Percentiles rank a stretch among this genome's conserved stretches.
These are phyloP conservation scores for Tolypocladium ophioglossoides DNA, from an alignment of 2,329 filamentous ascomycete genomes.

Conservation along the genomic window DNA sequence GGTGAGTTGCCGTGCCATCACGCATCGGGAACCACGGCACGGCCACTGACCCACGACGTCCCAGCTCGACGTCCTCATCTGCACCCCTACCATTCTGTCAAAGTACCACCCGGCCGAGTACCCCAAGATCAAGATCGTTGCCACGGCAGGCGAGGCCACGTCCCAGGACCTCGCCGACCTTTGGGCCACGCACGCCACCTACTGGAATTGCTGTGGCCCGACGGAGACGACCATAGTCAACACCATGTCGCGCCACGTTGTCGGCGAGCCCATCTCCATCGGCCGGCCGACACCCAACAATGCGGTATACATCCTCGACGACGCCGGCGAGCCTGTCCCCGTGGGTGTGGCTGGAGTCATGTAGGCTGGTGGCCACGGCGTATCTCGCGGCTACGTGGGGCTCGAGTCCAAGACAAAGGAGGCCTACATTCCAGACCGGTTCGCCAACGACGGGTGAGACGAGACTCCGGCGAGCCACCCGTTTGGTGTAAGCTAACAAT, in stretches of 20 bases:
- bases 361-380: slow-evolving; percentile 46
- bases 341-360: slow-evolving; percentile 39
- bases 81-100: slow-evolving; percentile 43
- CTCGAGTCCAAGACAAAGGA: slow-evolving; percentile 38
- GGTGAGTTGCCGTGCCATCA: slow-evolving; percentile 17
- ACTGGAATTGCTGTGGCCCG: slow-evolving; percentile 49
- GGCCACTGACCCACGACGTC: not conserved
- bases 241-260: slow-evolving; percentile 39
- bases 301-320: slow-evolving; percentile 42
- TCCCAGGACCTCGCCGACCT: slow-evolving; percentile 39
- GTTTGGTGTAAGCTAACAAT: slow-evolving; percentile 3
- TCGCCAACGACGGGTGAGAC: slow-evolving; percentile 37
- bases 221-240: slow-evolving; percentile 52
- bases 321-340: slow-evolving; percentile 29
- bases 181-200: slow-evolving; percentile 38
- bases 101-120: slow-evolving; percentile 35
- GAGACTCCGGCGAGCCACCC: not conserved
- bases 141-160: slow-evolving; percentile 45
- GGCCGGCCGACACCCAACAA: slow-evolving; percentile 47
- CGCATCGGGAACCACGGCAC: not conserved
- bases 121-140: slow-evolving; percentile 40
- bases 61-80: slow-evolving; percentile 41
- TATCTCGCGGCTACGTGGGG: slow-evolving; percentile 45
- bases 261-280: slow-evolving; percentile 37
- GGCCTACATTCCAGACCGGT: slow-evolving; percentile 39